Conservation (phyloP, 2,329 filamentous ascomycete genomes). For the Purpureocillium takamizusanense region DNA sequence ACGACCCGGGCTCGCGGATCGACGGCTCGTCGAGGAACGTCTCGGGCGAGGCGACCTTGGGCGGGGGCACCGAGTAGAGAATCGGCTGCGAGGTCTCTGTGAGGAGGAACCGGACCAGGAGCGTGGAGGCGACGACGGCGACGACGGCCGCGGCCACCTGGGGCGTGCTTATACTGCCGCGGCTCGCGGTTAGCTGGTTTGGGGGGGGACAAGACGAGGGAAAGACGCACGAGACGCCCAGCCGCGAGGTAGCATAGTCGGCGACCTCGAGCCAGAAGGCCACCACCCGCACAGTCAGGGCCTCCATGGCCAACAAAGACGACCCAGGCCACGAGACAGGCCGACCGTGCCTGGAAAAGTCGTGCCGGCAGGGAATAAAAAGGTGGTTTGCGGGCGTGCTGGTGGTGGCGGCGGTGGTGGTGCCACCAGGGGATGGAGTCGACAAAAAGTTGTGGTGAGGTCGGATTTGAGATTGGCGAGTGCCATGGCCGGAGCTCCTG, state of each 20-base stretch:
- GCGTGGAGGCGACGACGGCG: slow-evolving; percentile 17
- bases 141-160: slow-evolving; percentile 13
- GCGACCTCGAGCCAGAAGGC: slow-evolving; percentile 4
- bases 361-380: too few relatives aligned
- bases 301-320: slow-evolving; percentile 3
- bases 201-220: not conserved
- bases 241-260: slow-evolving; percentile 1
- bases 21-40: slow-evolving; percentile 49
- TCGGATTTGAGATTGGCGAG: not conserved
- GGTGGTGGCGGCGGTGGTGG: too few relatives aligned
- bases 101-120: slow-evolving; percentile 18
- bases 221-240: slow-evolving; percentile 7
- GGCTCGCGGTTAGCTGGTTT: not conserved
- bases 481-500: not conserved
- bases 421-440: too few relatives aligned
- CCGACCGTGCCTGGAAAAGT: too few relatives aligned
- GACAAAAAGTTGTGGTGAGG: too few relatives aligned
- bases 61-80: slow-evolving; percentile 51
- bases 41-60: slow-evolving; percentile 50
- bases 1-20: slow-evolving; percentile 56
- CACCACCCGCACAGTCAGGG: slow-evolving; percentile 1
- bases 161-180: slow-evolving; percentile 14
- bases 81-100: slow-evolving; percentile 32
- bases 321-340: too few relatives aligned
- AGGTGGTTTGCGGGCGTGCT: too few relatives aligned